A percentile compares a stretch with the other conserved stretches of the same genome.
Conservation (phyloP, 2,329 filamentous ascomycete genomes). For the Sphaerulina vaccinii region DNA sequence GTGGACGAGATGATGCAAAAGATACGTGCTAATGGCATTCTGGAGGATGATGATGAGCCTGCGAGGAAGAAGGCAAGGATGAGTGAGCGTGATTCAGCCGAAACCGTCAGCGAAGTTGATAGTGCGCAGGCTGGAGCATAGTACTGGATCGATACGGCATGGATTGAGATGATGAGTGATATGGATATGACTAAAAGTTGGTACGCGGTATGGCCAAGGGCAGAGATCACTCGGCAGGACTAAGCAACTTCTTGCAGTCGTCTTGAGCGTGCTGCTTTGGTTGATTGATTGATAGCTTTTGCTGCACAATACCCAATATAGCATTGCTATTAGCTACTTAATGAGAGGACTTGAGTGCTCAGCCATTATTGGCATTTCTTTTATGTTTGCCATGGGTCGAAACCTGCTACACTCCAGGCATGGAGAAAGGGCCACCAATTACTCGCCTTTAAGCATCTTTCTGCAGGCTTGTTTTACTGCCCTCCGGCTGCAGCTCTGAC, state of each 20-base stretch:
- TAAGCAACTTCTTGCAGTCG: not conserved
- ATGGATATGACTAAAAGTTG: conserved; percentile 18
- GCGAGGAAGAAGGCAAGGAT: conserved; percentile 24
- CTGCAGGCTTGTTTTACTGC: no score
- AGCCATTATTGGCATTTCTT: no score
- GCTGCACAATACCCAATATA: not conserved
- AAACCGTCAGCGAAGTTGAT: conserved; percentile 7
- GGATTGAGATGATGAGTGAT: conserved; percentile 8
- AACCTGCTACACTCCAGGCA: no score
- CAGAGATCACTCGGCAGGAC: not conserved
- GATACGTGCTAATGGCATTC: not conserved
- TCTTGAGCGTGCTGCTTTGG: not conserved
- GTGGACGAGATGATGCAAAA: conserved; percentile 19
- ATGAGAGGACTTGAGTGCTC: no score
- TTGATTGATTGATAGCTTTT: not conserved
- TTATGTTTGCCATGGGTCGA: no score
- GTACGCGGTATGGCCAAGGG: not conserved
- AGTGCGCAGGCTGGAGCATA: conserved; percentile 10
- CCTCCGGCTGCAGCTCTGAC: no score
- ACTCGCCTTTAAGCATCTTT: no score
- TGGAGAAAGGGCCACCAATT: no score
- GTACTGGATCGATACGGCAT: not conserved
- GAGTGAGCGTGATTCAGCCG: conserved; percentile 14
- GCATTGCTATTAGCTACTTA: no score
- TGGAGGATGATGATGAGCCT: conserved; percentile 18